Evolutionary conservation across 108 stramenopile species (phyloP).

Genomic region (Nitzschia sp.): DNA sequence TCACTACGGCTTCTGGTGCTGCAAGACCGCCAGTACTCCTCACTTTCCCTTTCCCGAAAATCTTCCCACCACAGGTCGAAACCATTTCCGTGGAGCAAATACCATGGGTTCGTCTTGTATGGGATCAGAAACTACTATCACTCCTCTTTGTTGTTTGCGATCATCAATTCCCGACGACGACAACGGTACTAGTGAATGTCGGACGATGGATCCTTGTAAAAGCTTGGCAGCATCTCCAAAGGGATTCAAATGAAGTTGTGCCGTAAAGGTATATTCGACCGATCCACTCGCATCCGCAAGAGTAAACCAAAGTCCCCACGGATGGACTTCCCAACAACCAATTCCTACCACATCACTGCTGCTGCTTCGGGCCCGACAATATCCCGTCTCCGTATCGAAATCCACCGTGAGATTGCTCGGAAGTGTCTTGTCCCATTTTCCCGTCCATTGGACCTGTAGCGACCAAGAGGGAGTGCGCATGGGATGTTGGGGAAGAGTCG

Average conservation of each 20-base stretch:
- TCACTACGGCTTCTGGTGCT: too few species aligned
- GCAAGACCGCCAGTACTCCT: too few species aligned
- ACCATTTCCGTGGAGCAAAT: slow-evolving; percentile 40
- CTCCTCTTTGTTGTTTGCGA: not conserved
- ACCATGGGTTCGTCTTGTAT: slow-evolving; percentile 29
- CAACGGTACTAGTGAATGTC: not conserved
- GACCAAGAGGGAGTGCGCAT: not conserved
- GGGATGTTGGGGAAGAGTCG: not conserved
- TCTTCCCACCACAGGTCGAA: slow-evolving; percentile 70
- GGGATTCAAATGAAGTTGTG: slow-evolving; percentile 66
- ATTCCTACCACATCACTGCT: slow-evolving; percentile 9
- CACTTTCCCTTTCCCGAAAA: slow-evolving; percentile 44
- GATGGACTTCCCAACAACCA: slow-evolving; percentile 56
- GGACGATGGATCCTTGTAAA: slow-evolving; percentile 55
- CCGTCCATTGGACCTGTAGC: slow-evolving; percentile 11
- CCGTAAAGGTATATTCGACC: slow-evolving; percentile 40
- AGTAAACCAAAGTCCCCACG: slow-evolving; percentile 51
- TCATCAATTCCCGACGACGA: not conserved
- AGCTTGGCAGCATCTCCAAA: slow-evolving; percentile 67
- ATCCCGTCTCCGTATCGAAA: slow-evolving; percentile 5
- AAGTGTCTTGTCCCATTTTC: not conserved
- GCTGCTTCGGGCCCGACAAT: not conserved
- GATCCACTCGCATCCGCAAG: slow-evolving; percentile 5
- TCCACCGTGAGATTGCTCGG: slow-evolving; percentile 8
- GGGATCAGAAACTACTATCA: not conserved